Percentiles rank a stretch among this genome's conserved stretches.
phyloP scores from a whole-genome alignment of 2,329 filamentous ascomycete species.

The Hypoxylon sp. region DNA sequence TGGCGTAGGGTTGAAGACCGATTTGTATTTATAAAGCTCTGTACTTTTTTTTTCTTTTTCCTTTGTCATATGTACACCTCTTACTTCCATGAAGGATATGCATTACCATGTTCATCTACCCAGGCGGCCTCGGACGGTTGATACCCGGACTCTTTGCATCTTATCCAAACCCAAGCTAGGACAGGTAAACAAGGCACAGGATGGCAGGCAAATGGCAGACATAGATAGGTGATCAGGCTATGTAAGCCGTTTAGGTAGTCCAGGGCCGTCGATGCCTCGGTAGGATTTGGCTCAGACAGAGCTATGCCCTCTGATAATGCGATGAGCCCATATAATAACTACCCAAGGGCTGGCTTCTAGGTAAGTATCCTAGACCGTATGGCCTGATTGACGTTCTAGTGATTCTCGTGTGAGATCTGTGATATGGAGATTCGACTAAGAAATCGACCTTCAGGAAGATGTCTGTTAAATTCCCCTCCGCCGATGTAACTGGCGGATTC shows the following conservation, averaged over 20 bases:
- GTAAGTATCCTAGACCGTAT: conserved; percentile 20
- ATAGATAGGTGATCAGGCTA: conserved; percentile 10
- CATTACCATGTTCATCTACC: not conserved
- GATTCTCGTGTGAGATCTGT: not conserved
- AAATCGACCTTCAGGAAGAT: no score
- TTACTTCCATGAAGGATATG: no score
- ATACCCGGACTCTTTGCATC: no score
- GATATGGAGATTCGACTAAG: no score
- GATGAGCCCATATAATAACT: conserved; percentile 12
- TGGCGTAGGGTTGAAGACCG: not conserved
- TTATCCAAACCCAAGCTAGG: no score
- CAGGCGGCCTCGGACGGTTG: conserved; percentile 1
- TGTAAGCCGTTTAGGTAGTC: conserved; percentile 6
- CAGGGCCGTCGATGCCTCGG: no score
- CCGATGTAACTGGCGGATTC: no score
- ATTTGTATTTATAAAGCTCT: not conserved
- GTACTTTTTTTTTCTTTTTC: not conserved
- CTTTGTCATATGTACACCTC: no score
- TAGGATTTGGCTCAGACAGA: no score
- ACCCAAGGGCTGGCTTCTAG: no score
- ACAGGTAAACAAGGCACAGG: not conserved
- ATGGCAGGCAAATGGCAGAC: not conserved
- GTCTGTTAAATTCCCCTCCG: no score
- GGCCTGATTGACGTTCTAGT: not conserved
- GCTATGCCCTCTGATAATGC: no score